These are phyloP conservation scores for Auricularia auricula-judae DNA, from an alignment of 768 basidiomycete species.

Conservation along the genomic window DNA sequence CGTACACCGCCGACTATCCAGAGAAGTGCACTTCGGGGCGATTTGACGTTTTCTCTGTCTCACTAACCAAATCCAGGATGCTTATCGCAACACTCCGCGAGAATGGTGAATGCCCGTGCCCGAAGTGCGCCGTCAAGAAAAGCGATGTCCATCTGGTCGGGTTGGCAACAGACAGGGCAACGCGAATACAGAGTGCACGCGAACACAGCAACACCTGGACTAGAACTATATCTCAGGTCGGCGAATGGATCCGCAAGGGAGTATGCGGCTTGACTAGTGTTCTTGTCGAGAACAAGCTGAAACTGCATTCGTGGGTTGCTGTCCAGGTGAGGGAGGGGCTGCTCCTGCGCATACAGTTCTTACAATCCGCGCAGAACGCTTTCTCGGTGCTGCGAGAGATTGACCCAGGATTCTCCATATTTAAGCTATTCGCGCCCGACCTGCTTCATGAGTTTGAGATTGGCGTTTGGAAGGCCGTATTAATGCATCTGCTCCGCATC, in stretches of 20 bases:
- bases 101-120: constrained; percentile 21
- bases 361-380: constrained; percentile 16
- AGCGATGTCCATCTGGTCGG: constrained; percentile 18
- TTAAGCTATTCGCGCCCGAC: constrained; percentile 18
- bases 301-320: background rate
- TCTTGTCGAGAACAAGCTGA: constrained; percentile 5
- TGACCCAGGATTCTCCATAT: constrained; percentile 13
- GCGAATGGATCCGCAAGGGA: background rate
- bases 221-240: background rate
- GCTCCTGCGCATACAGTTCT: background rate
- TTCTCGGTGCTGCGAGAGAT: constrained; percentile 17
- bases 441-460: constrained; percentile 24
- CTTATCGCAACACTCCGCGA: constrained; percentile 19
- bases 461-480: constrained; percentile 22
- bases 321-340: background rate
- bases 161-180: background rate
- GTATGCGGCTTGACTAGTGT: constrained; percentile 5
- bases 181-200: background rate
- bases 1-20: constrained; percentile 26
- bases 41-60: background rate
- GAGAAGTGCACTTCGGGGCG: constrained; percentile 21
- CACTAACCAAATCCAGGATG: constrained; percentile 8
- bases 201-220: background rate
- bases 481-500: constrained; percentile 19
- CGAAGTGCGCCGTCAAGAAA: constrained; percentile 16